Percentiles rank a stretch among this genome's conserved stretches.
Conservation (phyloP, 1,284 basidiomycete species). For the Coniferiporia sulphurascens region DNA sequence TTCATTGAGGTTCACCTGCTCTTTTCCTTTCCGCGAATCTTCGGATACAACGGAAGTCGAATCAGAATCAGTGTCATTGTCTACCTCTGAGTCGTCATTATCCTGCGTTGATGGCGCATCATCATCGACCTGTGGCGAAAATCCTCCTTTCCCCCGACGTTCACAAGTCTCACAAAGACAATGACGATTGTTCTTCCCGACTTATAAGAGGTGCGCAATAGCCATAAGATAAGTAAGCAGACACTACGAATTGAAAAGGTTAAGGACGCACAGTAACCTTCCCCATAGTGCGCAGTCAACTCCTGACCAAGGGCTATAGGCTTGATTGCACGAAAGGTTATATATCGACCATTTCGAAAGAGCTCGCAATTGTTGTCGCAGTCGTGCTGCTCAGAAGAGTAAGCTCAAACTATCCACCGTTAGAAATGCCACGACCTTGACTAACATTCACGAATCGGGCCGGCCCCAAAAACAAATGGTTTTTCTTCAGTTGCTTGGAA, state of each 20-base stretch:
- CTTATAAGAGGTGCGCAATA: constrained; percentile 34
- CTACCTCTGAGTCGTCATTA: constrained; percentile 35
- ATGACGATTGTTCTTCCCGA: constrained; percentile 80
- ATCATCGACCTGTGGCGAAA: constrained; percentile 52
- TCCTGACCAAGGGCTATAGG: constrained; percentile 81
- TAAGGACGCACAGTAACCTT: constrained; percentile 68
- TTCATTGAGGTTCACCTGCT: constrained; percentile 54
- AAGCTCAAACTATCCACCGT: constrained; percentile 15
- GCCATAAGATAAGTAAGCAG: background rate
- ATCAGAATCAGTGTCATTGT: constrained; percentile 36
- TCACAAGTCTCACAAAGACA: constrained; percentile 92
- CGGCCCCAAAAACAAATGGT: constrained; percentile 87
- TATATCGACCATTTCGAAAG: constrained; percentile 81
- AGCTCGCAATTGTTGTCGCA: constrained; percentile 88
- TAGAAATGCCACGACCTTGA: constrained; percentile 21
- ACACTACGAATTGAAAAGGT: constrained; percentile 9
- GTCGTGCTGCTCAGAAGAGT: constrained; percentile 60
- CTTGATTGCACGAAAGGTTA: constrained; percentile 83
- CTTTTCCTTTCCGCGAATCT: constrained; percentile 33
- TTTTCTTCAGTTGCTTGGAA: constrained; percentile 86
- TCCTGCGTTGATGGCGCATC: constrained; percentile 32
- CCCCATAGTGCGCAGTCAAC: constrained; percentile 81
- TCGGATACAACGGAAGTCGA: constrained; percentile 34
- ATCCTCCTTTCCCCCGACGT: constrained; percentile 68
- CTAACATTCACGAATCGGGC: constrained; percentile 93